Base-by-base conservation (phyloP, 139 green algal genomes). In the Mychonastes homosphaera region DNA sequence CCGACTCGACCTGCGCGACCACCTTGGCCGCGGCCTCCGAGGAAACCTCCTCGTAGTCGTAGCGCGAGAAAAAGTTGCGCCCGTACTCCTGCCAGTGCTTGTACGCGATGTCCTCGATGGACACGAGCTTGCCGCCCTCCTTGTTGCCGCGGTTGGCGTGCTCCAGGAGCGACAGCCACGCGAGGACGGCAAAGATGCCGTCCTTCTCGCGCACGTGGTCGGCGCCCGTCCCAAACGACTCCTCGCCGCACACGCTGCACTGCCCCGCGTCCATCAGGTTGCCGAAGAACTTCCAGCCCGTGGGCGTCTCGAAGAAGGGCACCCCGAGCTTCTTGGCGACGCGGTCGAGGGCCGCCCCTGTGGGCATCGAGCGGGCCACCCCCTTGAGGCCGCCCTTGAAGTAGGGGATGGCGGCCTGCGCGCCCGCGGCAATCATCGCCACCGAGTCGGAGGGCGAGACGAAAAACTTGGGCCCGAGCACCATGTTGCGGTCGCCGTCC, bases 401-500 rank as follows among this genome's bases (percentile, higher is more conserved):
- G 81, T 97, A 99, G 15, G 93, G 93, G 69, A 99, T 99, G 76
- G 71, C 79, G 26, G 77, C 79, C 69, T 91, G 70, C 6, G 87
- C 87, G 69, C 97, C 97, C 53, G 93, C 93, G 13, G 93, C 93
- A 53, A 99, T 99, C 67, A 99, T 94, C 23, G 93, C 93, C 27
- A 99, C 91, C 13, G 77, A 91, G 81, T 99, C 93, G 23, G 78
- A 91, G 23, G 93, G 93, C 4, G 85, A 94, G 55, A 99, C 82
- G 70, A 99, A 99, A 77, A 99, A 98, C 57, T 91, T 71, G 61
- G 78, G 75, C 43, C 93, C 93, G 55, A 99, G 79, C 69, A 99
- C 90, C 93, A 99, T 98, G 86, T 98, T 98, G 67, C 92, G 84
- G 76, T 98, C 93, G 52, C 91, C 93, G 62, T 99, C 93, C 50